Evolutionary conservation across 2,329 filamentous ascomycete genomes (phyloP), one percentile per base, ranked within the genome.

Genomic region (Xylariomycetidae sp.): DNA sequence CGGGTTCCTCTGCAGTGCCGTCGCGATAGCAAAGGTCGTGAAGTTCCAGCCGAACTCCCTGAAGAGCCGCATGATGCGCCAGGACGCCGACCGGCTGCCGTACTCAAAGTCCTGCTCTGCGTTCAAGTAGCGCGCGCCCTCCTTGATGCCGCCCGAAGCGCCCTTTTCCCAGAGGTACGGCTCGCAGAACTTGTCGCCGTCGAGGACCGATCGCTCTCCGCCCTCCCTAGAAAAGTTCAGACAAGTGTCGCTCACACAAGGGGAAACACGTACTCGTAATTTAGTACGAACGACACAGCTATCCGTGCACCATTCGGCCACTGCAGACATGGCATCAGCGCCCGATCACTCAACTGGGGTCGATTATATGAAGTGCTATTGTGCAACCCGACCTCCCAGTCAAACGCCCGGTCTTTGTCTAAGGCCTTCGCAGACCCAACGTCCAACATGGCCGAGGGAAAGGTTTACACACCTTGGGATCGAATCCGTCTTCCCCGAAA

Each of bases 1-100:
- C 1, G 60, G 60, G 40, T 65, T 64, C 24, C 58, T 47, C 39
- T 64, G 54, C 42, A 65, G 51, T 2, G 63, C 61, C 13, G 55
- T 46, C 1, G 57, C 60, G 6, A 66, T 53, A 2, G 61, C 61
- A 35, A 58, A 66, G 2, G 62, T 53, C 1, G 63, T 67, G 36
- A 65, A 63, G 30, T 57, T 57, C 60, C 59, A 63, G 5, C 56
- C 57, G 25, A 58, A 60, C 35, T 63, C 60, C 34, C 59, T 56
- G 44, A 65, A 64, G 3, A 67, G 46, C 3, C 59, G 50, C 39
- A 61, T 54, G 5, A 66, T 43, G 10, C 62, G 47, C 61, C 62
- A 65, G 5, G 58, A 50, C 6, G 46, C 49, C 14, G 32, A 23
- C 13, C 47, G 39, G 24, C 47, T 49, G 8, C 45, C 45, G 24